Evolutionary conservation across 1,284 basidiomycete genomes (phyloP), one percentile per base, ranked within the genome.

Genomic region (Ustilago trichophora): DNA sequence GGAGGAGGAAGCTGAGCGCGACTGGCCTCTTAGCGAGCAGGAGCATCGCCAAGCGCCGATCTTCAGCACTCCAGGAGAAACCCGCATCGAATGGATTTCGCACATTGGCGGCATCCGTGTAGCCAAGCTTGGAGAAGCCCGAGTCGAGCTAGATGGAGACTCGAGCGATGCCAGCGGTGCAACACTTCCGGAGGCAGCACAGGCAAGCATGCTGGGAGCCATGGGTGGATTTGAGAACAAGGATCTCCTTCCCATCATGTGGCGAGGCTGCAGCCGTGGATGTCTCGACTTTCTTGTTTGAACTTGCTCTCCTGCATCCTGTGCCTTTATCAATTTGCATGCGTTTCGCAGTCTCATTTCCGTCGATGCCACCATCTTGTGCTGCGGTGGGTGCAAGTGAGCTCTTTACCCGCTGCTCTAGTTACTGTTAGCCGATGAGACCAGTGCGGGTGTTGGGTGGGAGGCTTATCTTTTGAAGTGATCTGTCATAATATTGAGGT

Each of bases 61-160:
- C 9, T 80, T 75, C 52, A 50, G 52, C 26, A 44, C 50, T 13
- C 43, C 75, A n/a, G 56, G 32, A n/a, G 78, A 77, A 37, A 47
- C 50, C 19, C 51, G 75, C 10, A 33, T 78, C 12, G 78, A 80
- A 36, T 80, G 78, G 78, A 74, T 80, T 26, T 71, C 69, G 27
- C 77, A 80, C 42, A 63, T 80, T 24, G 78, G 64, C 10, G 78
- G 78, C 6, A 50, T 72, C 16, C 57, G 63, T 16, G 74, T 79
- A 10, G 73, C 73, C 15, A 68, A 72, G 49, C 38, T 60, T 11
- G 29, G 59, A 12, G 64, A 63, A 27, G 58, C 55, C 12, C 47
- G 60, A 24, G 48, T 67, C 10, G 54, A 59, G 42, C 33, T 60
- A 24, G 46, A 54, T 24, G 43, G 22, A 6, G 45, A n/a, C n/a